Conservation (phyloP, 805 yeast species). For the Candida peoriensis region DNA sequence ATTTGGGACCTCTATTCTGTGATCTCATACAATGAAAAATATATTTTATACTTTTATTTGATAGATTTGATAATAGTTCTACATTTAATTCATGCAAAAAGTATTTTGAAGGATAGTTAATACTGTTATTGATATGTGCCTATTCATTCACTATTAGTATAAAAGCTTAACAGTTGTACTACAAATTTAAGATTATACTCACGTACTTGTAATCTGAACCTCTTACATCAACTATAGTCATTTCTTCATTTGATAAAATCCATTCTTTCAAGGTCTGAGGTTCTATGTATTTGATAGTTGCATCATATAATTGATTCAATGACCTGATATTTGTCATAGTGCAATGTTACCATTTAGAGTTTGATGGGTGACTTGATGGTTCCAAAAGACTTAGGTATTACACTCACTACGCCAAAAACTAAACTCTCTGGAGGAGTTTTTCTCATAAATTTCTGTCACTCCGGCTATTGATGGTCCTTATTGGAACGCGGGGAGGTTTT, state of each 20-base stretch:
- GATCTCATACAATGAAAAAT: slow-evolving; percentile 7
- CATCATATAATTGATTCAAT: slow-evolving; percentile 1
- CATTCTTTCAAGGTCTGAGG: background rate
- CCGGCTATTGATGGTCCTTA: too few species aligned
- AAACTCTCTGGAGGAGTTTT: too few species aligned
- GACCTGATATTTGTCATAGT: too few species aligned
- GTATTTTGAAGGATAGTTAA: background rate
- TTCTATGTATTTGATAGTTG: background rate
- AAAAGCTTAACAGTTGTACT: background rate
- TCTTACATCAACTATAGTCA: slow-evolving; percentile 7
- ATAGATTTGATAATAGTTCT: background rate
- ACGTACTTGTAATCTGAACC: slow-evolving; percentile 5
- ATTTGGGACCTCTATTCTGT: slow-evolving; percentile 1
- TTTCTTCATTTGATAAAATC: background rate
- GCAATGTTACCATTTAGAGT: too few species aligned
- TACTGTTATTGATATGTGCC: background rate
- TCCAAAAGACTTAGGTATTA: too few species aligned
- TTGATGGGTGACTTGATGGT: too few species aligned
- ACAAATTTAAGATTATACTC: background rate
- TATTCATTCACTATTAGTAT: background rate
- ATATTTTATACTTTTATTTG: background rate
- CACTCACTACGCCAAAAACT: too few species aligned
- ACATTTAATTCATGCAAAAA: background rate
- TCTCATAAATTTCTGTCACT: too few species aligned
- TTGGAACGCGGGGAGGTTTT: too few species aligned